Conservation (phyloP, 306 rosid genomes). For the Vicia sativa region DNA sequence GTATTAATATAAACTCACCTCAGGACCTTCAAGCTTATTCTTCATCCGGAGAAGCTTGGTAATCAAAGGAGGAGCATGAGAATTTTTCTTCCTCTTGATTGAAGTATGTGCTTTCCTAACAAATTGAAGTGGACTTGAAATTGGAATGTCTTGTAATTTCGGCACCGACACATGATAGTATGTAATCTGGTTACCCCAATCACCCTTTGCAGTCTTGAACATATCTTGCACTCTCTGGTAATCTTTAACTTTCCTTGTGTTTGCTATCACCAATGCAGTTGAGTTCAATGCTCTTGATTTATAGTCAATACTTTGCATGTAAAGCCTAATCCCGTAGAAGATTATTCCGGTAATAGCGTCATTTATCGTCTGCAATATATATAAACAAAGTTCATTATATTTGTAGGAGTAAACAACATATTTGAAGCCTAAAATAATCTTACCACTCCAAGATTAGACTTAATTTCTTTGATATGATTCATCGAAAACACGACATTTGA, state of each 20-base stretch:
- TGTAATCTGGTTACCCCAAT: constrained; percentile 24
- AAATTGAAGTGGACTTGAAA: constrained; percentile 23
- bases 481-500: constrained; percentile 22
- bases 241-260: constrained; percentile 18
- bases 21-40: constrained; percentile 10
- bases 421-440: background rate
- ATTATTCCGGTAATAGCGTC: constrained; percentile 34
- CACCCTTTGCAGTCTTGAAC: constrained; percentile 24
- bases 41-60: constrained; percentile 2
- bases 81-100: constrained; percentile 24
- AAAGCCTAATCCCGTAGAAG: constrained; percentile 29
- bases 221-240: constrained; percentile 25
- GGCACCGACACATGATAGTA: constrained; percentile 26
- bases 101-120: constrained; percentile 26
- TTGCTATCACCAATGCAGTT: constrained; percentile 11
- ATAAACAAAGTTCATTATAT: background rate
- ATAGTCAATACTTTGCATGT: constrained; percentile 25
- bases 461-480: constrained; percentile 29
- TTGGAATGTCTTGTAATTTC: constrained; percentile 2
- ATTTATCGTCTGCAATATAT: constrained; percentile 31
- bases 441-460: constrained; percentile 38
- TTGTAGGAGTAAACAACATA: background rate
- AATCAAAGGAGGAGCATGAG: constrained; percentile 4
- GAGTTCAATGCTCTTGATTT: constrained; percentile 22
- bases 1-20: constrained; percentile 1